phyloP scores from a whole-genome alignment of 2,329 filamentous ascomycete species.

The Fusarium austroafricanum region DNA sequence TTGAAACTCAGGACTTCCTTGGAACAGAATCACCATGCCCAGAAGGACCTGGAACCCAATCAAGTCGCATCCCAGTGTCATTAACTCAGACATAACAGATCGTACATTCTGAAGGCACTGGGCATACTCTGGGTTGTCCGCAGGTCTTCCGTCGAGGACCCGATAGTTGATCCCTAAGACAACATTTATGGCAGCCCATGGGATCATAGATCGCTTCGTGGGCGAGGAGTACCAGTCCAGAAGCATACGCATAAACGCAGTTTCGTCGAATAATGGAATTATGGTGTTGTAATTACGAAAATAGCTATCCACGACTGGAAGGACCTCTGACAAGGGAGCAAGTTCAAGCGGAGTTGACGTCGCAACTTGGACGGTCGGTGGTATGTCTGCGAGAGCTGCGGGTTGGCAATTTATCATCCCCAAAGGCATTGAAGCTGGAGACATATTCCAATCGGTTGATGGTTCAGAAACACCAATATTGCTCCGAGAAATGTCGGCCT shows the following conservation, averaged over 20 bases:
- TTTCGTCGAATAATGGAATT: constrained; percentile 51
- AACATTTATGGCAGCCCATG: constrained; percentile 52
- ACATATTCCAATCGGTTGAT: not conserved
- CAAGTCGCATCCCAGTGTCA: constrained; percentile 46
- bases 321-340: constrained; percentile 31
- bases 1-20: constrained; percentile 48
- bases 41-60: constrained; percentile 51
- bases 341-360: constrained; percentile 21
- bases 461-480: not conserved
- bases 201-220: constrained; percentile 26
- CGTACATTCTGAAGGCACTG: constrained; percentile 49
- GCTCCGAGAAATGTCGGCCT: not conserved
- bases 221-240: constrained; percentile 48
- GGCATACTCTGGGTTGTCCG: constrained; percentile 34
- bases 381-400: not conserved
- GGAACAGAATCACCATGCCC: constrained; percentile 50
- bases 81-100: constrained; percentile 49
- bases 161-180: constrained; percentile 50
- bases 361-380: not conserved
- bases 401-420: not conserved
- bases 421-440: not conserved
- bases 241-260: constrained; percentile 50
- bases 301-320: constrained; percentile 37
- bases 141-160: constrained; percentile 32
- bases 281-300: constrained; percentile 37